Evolutionary conservation across 2,329 filamentous ascomycete species (phyloP).

Genomic region (Aspergillus sp.): DNA sequence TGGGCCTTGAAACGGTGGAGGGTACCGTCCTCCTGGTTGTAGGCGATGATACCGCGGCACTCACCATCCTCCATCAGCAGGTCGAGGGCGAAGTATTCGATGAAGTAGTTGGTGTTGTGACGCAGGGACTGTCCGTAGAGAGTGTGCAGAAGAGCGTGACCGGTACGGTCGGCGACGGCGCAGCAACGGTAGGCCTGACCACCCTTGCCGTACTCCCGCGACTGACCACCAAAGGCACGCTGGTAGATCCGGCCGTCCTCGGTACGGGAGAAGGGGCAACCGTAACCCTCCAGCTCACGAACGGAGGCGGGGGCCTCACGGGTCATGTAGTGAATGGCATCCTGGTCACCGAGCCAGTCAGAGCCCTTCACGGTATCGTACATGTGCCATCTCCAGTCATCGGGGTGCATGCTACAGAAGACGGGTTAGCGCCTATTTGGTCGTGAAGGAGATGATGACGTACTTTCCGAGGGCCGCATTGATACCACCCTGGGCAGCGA

Average conservation of each 20-base stretch:
- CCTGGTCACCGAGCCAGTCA: slow-evolving; percentile 96
- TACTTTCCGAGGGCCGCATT: slow-evolving; percentile 45
- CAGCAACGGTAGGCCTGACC: slow-evolving; percentile 97
- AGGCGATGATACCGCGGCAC: slow-evolving; percentile 93
- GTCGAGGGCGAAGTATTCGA: slow-evolving; percentile 97
- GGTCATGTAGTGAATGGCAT: slow-evolving; percentile 98
- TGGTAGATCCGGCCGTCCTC: slow-evolving; percentile 98
- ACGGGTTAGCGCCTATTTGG: slow-evolving; percentile 17
- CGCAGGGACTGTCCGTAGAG: slow-evolving; percentile 95
- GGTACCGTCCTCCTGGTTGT: slow-evolving; percentile 98
- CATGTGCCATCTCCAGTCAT: slow-evolving; percentile 99
- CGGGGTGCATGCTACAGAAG: slow-evolving; percentile 81
- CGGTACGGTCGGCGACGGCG: slow-evolving; percentile 92
- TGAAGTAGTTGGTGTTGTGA: slow-evolving; percentile 99
- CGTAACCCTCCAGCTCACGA: slow-evolving; percentile 95
- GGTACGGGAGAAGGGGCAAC: slow-evolving; percentile 87
- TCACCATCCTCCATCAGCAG: slow-evolving; percentile 96
- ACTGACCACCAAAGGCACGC: slow-evolving; percentile 97
- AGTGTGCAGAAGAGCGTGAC: slow-evolving; percentile 95
- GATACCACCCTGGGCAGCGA: slow-evolving; percentile 67
- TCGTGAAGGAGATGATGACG: slow-evolving; percentile 13
- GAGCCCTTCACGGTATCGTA: slow-evolving; percentile 98
- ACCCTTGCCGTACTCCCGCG: slow-evolving; percentile 90
- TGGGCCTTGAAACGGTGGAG: slow-evolving; percentile 95
- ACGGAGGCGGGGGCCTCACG: slow-evolving; percentile 88